phyloP scores from a whole-genome alignment of 306 rosid species.

The Comarum palustre region DNA sequence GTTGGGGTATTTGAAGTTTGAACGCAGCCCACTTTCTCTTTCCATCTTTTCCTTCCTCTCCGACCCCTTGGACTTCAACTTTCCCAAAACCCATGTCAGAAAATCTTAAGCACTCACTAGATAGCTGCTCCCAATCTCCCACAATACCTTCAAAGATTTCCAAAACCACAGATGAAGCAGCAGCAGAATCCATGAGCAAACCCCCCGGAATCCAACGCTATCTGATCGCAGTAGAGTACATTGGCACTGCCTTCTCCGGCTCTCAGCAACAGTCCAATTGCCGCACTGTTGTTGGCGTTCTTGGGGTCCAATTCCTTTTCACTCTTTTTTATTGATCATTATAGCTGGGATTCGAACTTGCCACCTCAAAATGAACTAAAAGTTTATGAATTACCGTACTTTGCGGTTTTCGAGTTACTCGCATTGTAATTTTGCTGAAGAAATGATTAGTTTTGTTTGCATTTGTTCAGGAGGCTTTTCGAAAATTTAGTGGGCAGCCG shows the following conservation, averaged over 20 bases:
- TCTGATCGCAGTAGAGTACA: constrained; percentile 74
- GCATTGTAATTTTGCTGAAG: constrained; percentile 1
- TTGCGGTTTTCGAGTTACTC: not conserved
- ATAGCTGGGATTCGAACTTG: not conserved
- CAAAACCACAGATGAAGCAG: constrained; percentile 29
- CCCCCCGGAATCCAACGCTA: constrained; percentile 64
- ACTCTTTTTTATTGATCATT: not conserved
- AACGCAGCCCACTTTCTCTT: too few relatives aligned
- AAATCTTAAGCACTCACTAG: constrained; percentile 42
- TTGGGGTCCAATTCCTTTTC: constrained; percentile 42
- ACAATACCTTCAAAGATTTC: constrained; percentile 53
- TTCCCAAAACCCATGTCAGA: constrained; percentile 38
- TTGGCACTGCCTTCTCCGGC: constrained; percentile 83
- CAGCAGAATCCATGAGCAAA: constrained; percentile 37
- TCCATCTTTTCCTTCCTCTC: too few relatives aligned
- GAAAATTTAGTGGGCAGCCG: constrained; percentile 74
- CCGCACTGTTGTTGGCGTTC: constrained; percentile 86
- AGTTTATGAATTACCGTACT: not conserved
- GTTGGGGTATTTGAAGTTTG: too few relatives aligned
- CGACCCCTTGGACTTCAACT: too few relatives aligned
- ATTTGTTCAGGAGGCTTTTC: constrained; percentile 65
- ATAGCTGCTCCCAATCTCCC: constrained; percentile 29
- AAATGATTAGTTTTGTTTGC: constrained; percentile 10
- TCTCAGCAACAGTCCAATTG: constrained; percentile 75
- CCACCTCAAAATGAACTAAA: not conserved